phyloP scores from a whole-genome alignment of 805 yeast genomes.

The Deakozyma indianensis region DNA sequence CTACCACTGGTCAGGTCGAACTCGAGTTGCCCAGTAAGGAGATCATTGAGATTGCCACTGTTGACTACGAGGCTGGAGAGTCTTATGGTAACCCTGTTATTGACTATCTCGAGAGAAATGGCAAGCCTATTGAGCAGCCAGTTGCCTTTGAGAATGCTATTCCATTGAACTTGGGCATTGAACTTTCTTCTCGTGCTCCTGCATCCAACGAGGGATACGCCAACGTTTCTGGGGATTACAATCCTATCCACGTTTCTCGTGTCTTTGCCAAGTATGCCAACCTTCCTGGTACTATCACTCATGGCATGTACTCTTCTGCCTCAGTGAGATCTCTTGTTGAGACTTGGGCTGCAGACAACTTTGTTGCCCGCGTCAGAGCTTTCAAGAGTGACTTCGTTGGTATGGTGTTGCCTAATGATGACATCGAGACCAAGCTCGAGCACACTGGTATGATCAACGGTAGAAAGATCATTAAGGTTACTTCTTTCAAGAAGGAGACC shows the following conservation, averaged over 20 bases:
- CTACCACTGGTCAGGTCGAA: conserved; percentile 71
- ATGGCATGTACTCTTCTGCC: conserved; percentile 98
- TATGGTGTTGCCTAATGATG: conserved; percentile 95
- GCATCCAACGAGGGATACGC: conserved; percentile 95
- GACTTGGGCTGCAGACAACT: conserved; percentile 96
- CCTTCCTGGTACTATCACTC: conserved; percentile 95
- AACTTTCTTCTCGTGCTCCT: conserved; percentile 53
- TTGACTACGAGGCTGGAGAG: conserved; percentile 78
- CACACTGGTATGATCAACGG: conserved; percentile 99
- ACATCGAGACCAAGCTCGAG: conserved; percentile 71
- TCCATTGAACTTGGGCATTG: conserved; percentile 53
- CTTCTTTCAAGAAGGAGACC: conserved; percentile 70
- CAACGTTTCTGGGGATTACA: conserved; percentile 93
- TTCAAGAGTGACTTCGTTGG: conserved; percentile 84
- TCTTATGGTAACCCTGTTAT: conserved; percentile 96
- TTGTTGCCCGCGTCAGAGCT: conserved; percentile 89
- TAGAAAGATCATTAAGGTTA: conserved; percentile 90
- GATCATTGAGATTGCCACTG: conserved; percentile 66
- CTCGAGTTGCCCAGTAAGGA: conserved; percentile 89
- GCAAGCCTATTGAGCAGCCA: conserved; percentile 89
- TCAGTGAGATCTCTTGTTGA: conserved; percentile 90
- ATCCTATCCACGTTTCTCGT: conserved; percentile 95
- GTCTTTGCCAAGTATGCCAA: conserved; percentile 87
- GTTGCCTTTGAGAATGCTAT: conserved; percentile 78
- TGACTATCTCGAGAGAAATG: conserved; percentile 84